Evolutionary conservation across 2,329 filamentous ascomycete genomes (phyloP), one percentile per base, ranked within the genome.

Genomic region (Colletotrichum sp.): DNA sequence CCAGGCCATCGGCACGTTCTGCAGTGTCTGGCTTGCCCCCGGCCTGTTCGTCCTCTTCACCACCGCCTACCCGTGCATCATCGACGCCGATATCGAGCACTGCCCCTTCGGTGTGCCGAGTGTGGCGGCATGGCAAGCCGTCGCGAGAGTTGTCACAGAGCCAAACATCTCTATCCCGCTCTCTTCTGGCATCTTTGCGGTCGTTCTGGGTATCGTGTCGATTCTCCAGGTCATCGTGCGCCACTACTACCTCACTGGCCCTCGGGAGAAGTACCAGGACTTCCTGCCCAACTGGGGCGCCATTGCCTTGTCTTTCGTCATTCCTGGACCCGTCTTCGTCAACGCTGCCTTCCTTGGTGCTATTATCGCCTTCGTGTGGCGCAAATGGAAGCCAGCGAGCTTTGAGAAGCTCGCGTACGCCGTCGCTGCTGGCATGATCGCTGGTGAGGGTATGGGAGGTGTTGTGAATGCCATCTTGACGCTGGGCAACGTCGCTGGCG

Each of bases 211-310:
- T 28, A 81, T 88, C 74, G 83, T 92, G 67, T 88, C 88, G 60
- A 85, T 88, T 34, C 68, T 83, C 36, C 89, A 91, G 84, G 88
- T 91, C 34, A 64, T 92, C 44, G 78, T 91, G 78, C 85, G 90
- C 63, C 89, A 91, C 83, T 90, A 88, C 82, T 89, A 87, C 77
- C 88, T 90, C 76, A 86, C 85, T 16, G 90, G 90, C 63, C 81
- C 83, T 52, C 87, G 87, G 73, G 90, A 89, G 78, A 91, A 90
- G 86, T 88, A 89, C 80, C 85, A 88, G 60, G 82, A 83, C 28
- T 92, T 88, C 80, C 87, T 92, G 76, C 91, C 91, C 72, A 93
- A 93, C 86, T 91, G 91, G 88, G 91, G 91, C 82, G 90, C 89
- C 72, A 87, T 93, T 52, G 90, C 89, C 16, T 85, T 93, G 39